Evolutionary conservation across 345 rosid species (phyloP).

Genomic region (Clarkia xantiana): DNA sequence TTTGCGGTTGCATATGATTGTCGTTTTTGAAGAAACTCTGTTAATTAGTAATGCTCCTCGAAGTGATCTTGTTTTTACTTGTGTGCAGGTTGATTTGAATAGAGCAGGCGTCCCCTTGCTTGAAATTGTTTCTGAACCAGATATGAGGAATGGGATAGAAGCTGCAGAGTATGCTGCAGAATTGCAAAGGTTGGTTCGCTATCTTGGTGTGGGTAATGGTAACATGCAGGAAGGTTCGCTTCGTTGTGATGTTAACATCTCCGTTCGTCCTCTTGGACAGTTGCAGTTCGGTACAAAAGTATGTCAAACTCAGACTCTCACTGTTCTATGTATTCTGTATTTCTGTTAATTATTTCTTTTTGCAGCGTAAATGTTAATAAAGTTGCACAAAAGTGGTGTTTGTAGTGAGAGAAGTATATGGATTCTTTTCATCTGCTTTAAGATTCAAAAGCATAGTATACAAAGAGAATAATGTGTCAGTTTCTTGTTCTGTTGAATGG

Average conservation of each 20-base stretch:
- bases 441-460: no score
- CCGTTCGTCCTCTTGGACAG: slow-evolving; percentile 76
- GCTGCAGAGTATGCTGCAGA: slow-evolving; percentile 83
- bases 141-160: slow-evolving; percentile 82
- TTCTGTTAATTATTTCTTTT: neutral
- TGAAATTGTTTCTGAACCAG: slow-evolving; percentile 95
- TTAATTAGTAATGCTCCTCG: neutral
- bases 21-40: neutral
- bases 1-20: no score
- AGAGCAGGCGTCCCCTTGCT: slow-evolving; percentile 97
- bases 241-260: slow-evolving; percentile 91
- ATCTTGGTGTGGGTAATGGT: slow-evolving; percentile 75
- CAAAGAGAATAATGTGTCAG: no score
- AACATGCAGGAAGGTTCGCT: slow-evolving; percentile 97
- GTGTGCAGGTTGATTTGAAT: slow-evolving; percentile 70
- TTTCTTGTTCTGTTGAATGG: no score
- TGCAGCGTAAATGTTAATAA: no score
- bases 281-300: slow-evolving; percentile 86
- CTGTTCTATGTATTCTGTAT: neutral
- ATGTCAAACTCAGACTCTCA: neutral
- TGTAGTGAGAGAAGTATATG: no score
- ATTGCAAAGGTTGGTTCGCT: slow-evolving; percentile 73
- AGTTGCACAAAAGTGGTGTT: no score
- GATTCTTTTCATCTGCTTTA: no score
- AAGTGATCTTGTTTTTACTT: slow-evolving; percentile 3